phyloP scores from a whole-genome alignment of 2,329 filamentous ascomycete species.

The Rhexocercosporidium sp. region DNA sequence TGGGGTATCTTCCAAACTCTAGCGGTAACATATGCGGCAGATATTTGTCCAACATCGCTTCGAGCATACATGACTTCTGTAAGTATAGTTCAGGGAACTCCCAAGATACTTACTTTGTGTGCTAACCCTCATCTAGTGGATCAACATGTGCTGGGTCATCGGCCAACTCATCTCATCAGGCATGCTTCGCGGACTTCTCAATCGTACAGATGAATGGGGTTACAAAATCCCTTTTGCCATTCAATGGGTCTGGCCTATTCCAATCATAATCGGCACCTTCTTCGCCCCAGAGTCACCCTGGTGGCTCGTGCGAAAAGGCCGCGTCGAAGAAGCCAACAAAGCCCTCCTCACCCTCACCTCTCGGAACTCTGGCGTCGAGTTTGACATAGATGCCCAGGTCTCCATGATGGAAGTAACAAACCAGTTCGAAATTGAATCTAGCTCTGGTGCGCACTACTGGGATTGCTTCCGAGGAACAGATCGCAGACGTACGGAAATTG shows the following conservation, averaged over 20 bases:
- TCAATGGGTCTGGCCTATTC: slow-evolving; percentile 54
- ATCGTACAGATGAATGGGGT: slow-evolving; percentile 43
- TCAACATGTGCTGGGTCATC: slow-evolving; percentile 50
- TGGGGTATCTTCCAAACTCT: slow-evolving; percentile 1
- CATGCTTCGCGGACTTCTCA: slow-evolving; percentile 48
- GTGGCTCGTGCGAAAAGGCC: slow-evolving; percentile 53
- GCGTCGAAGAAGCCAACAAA: slow-evolving; percentile 50
- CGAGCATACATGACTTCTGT: slow-evolving; percentile 5
- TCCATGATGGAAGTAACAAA: slow-evolving; percentile 10
- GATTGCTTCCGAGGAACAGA: slow-evolving; percentile 6
- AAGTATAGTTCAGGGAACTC: neutral
- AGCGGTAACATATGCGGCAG: neutral
- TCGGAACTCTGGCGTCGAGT: slow-evolving; percentile 11
- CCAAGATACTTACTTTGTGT: neutral
- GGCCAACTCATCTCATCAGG: slow-evolving; percentile 54
- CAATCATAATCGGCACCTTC: slow-evolving; percentile 49
- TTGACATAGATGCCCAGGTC: neutral
- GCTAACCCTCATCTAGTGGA: neutral
- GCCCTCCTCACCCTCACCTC: slow-evolving; percentile 45
- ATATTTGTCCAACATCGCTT: slow-evolving; percentile 2
- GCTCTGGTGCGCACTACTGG: slow-evolving; percentile 8
- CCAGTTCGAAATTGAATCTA: slow-evolving; percentile 3
- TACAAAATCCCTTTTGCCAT: slow-evolving; percentile 49
- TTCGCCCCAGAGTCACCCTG: slow-evolving; percentile 54
- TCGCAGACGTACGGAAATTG: neutral